A percentile compares a stretch with the other conserved stretches of the same genome.
phyloP scores from a whole-genome alignment of 495 filamentous ascomycete species.

The Penicillium ochrochloron region DNA sequence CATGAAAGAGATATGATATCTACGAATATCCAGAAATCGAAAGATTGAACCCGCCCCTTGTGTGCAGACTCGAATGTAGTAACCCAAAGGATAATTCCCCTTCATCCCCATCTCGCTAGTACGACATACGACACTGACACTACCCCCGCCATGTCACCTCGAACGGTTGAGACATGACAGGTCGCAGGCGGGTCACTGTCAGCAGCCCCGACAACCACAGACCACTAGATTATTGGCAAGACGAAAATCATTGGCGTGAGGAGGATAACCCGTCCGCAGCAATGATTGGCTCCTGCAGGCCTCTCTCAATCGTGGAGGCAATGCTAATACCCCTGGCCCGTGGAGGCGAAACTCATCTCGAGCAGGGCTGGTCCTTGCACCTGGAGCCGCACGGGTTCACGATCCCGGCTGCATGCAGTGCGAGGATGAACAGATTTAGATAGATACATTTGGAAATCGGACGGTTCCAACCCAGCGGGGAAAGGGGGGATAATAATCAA shows the following conservation, averaged over 20 bases:
- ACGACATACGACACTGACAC: neutral
- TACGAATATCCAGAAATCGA: neutral
- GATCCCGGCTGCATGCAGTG: slow-evolving; percentile 13
- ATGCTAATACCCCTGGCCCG: slow-evolving; percentile 9
- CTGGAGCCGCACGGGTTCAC: slow-evolving; percentile 25
- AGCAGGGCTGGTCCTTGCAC: slow-evolving; percentile 18
- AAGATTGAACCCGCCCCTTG: neutral
- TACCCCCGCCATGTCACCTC: slow-evolving; percentile 18
- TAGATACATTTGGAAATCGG: slow-evolving; percentile 5
- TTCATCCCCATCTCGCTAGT: neutral
- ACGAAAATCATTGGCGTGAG: slow-evolving; percentile 20
- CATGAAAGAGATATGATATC: neutral
- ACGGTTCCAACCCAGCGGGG: neutral
- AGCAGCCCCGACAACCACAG: slow-evolving; percentile 20
- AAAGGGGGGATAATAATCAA: neutral
- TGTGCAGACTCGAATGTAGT: neutral
- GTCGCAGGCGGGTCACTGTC: slow-evolving; percentile 24
- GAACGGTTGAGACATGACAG: slow-evolving; percentile 33
- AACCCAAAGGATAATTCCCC: neutral
- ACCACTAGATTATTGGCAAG: slow-evolving; percentile 33
- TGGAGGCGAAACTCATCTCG: slow-evolving; percentile 5
- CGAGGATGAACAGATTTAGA: slow-evolving; percentile 8
- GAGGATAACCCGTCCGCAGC: neutral
- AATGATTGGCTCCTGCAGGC: slow-evolving; percentile 20
- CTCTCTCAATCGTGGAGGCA: neutral